Evolutionary conservation across 257 asterid genomes (phyloP).

Genomic region (Leonotis leonurus): DNA sequence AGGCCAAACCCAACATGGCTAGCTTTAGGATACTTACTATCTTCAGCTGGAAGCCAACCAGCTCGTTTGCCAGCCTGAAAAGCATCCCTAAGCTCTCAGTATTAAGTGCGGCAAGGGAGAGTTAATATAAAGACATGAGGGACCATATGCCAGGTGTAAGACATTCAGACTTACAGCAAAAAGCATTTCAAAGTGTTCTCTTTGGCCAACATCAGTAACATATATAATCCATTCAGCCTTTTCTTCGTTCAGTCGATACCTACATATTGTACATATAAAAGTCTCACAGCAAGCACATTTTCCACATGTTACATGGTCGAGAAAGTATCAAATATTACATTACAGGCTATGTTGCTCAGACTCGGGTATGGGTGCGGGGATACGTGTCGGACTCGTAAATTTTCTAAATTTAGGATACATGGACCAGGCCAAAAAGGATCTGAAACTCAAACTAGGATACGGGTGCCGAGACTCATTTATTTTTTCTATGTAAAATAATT

Average conservation of each 20-base stretch:
- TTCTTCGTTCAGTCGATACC: constrained; percentile 90
- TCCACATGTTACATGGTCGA: no score
- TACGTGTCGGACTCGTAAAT: no score
- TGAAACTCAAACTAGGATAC: no score
- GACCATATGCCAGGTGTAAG: background rate
- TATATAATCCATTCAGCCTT: constrained; percentile 96
- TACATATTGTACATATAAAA: constrained; percentile 21
- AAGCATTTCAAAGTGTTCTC: constrained; percentile 90
- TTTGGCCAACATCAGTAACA: constrained; percentile 84
- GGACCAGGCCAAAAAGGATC: no score
- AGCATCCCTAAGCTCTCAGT: constrained; percentile 14
- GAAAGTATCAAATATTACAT: no score
- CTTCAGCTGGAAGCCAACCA: constrained; percentile 88
- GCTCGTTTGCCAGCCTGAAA: constrained; percentile 81
- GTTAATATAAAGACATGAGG: background rate
- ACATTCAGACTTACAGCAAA: constrained; percentile 56
- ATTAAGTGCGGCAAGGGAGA: constrained; percentile 7
- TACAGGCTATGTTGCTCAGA: no score
- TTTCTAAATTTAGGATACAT: no score
- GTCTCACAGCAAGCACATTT: no score
- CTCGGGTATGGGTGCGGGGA: no score
- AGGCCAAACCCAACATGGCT: constrained; percentile 92
- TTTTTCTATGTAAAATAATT: no score
- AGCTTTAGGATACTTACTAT: constrained; percentile 52
- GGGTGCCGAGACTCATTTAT: no score